Conservation (phyloP, 768 basidiomycete species). For the Kwoniella sp. region DNA sequence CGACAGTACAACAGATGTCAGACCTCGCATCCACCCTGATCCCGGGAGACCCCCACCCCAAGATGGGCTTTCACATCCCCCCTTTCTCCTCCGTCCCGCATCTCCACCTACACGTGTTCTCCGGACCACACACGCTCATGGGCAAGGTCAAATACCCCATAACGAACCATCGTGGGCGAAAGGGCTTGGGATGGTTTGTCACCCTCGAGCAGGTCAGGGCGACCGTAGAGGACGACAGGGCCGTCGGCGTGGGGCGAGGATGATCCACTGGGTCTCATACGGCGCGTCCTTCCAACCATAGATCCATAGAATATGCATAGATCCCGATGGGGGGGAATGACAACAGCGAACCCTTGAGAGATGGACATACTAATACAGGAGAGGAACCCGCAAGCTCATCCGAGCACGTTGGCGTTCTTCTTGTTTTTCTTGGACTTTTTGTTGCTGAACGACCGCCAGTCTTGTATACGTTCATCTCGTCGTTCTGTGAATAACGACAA, state of each 20-base stretch:
- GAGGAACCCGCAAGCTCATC: slow-evolving; percentile 12
- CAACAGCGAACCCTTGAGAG: background rate
- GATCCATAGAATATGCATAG: slow-evolving; percentile 4
- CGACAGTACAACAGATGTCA: slow-evolving; percentile 25
- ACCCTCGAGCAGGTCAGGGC: slow-evolving; percentile 21
- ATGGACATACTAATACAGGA: background rate
- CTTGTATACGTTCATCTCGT: slow-evolving; percentile 45
- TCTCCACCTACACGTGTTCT: slow-evolving; percentile 45
- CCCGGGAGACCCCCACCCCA: slow-evolving; percentile 4
- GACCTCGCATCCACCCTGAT: slow-evolving; percentile 12
- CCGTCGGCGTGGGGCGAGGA: slow-evolving; percentile 19
- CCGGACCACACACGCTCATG: slow-evolving; percentile 24
- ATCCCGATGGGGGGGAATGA: background rate
- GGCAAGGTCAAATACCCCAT: slow-evolving; percentile 42
- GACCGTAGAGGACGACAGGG: slow-evolving; percentile 20
- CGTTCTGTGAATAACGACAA: slow-evolving; percentile 22
- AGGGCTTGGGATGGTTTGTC: slow-evolving; percentile 41
- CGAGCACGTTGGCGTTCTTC: slow-evolving; percentile 47
- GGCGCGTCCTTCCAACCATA: background rate
- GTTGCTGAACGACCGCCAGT: slow-evolving; percentile 43
- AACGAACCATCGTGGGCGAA: slow-evolving; percentile 1
- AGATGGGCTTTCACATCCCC: slow-evolving; percentile 47
- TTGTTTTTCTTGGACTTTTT: slow-evolving; percentile 40
- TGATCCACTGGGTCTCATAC: background rate
- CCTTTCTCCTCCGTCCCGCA: slow-evolving; percentile 49